Base-by-base conservation (phyloP, 140 eudicot genomes). In the Ambrosia hybrid region DNA sequence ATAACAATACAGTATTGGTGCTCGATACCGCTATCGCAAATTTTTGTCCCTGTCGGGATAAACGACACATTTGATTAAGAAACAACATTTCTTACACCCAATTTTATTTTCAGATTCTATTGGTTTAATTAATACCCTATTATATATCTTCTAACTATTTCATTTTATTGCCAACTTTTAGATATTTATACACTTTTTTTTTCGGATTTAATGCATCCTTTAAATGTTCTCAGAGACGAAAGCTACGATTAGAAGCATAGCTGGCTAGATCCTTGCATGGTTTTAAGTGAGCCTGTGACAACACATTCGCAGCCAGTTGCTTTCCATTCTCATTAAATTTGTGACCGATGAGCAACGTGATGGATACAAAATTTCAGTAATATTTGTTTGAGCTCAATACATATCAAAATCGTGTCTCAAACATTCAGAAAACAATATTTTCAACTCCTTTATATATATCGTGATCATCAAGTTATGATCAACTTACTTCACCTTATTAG, bases 281-380 rank as follows among this genome's bases (percentile, higher is more conserved):
- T n/a, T 39, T 64, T 37, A 39, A 39, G 16, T 57, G n/a, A 33
- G 36, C 13, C 67, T 16, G 3, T 62, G 77, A 15, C 14, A 46
- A 73, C 36, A 34, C 60, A 4, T 59, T 72, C 57, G 41, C 55
- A 16, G 57, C 43, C 68, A 15, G n/a, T 51, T 17, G 59, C 21
- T 9, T 45, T 21, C 43, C 9, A 12, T 17, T 67, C 11, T 70
- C 61, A 70, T 9, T 71, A 71, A 71, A 39, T 64, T 64, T 39
- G 51, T 39, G 69, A 64, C 52, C 52, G 14, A 8, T 64, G 33
- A 38, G 15, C 6, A 30, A 14, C n/a, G 33, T 63, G 68, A 2
- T 10, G 11, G 10, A 43, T 41, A 6, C 9, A 9, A 43, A 43
- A 43, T 6, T 6, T 8, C 5, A 43, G 9, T 6, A 43, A 53